Conservation (phyloP, 2,329 filamentous ascomycete genomes). For the Cryoendolithus antarcticus region DNA sequence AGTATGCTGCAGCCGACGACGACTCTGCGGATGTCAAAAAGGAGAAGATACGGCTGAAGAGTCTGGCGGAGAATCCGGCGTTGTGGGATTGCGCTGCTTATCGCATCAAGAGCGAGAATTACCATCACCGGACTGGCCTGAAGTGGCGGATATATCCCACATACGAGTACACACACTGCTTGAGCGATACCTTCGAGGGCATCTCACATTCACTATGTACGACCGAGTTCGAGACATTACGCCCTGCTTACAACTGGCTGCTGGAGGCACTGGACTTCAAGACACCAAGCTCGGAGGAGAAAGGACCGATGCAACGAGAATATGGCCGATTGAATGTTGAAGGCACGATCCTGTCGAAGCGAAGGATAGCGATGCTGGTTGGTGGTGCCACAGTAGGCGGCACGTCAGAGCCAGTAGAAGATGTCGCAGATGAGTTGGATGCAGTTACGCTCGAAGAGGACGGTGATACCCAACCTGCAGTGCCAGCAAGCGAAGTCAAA, state of each 20-base stretch:
- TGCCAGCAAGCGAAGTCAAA: slow-evolving; percentile 12
- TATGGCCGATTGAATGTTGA: slow-evolving; percentile 67
- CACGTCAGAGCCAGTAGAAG: slow-evolving; percentile 13
- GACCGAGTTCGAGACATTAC: slow-evolving; percentile 74
- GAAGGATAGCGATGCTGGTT: slow-evolving; percentile 70
- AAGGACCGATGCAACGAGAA: slow-evolving; percentile 75
- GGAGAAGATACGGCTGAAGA: slow-evolving; percentile 22
- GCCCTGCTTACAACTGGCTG: slow-evolving; percentile 84
- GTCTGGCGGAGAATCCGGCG: slow-evolving; percentile 64
- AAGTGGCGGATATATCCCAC: slow-evolving; percentile 92
- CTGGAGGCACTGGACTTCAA: slow-evolving; percentile 73
- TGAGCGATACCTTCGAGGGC: slow-evolving; percentile 83
- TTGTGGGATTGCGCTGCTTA: slow-evolving; percentile 96
- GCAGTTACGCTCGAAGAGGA: slow-evolving; percentile 33
- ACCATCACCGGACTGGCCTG: slow-evolving; percentile 66
- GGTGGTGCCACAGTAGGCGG: slow-evolving; percentile 39
- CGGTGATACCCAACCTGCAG: slow-evolving; percentile 23
- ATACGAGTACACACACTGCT: slow-evolving; percentile 76
- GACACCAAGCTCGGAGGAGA: slow-evolving; percentile 45
- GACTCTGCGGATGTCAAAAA: slow-evolving; percentile 22
- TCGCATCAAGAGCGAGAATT: slow-evolving; percentile 60
- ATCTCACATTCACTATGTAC: slow-evolving; percentile 92
- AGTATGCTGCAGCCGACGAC: slow-evolving; percentile 21
- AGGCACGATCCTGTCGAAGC: slow-evolving; percentile 78
- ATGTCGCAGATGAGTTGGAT: slow-evolving; percentile 19